Conservation (phyloP, 176 grass and related monocot genomes). For the Olyra latifolia region DNA sequence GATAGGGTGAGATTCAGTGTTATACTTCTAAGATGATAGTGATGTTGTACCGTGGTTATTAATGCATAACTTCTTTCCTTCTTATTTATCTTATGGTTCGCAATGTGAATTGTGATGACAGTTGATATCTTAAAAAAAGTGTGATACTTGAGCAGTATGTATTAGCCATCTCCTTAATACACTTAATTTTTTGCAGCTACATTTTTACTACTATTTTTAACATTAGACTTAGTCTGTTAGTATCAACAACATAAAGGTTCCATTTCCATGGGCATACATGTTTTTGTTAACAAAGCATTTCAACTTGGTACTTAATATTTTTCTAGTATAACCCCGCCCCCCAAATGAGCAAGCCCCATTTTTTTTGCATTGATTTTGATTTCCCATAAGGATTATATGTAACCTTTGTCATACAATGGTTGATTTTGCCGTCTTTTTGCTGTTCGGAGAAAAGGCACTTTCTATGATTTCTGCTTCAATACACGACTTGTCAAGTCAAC, state of each 20-base stretch:
- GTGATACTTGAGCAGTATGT: not conserved
- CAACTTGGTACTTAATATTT: not conserved
- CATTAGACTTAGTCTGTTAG: not conserved
- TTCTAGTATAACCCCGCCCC: no score
- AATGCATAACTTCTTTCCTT: not conserved
- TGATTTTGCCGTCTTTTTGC: not conserved
- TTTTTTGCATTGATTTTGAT: not conserved
- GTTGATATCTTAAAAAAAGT: not conserved
- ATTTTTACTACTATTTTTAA: not conserved
- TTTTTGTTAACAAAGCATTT: not conserved
- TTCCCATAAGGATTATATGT: not conserved
- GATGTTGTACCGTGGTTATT: not conserved
- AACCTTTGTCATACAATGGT: not conserved
- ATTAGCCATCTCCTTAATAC: not conserved
- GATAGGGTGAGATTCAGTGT: no score
- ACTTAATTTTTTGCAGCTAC: not conserved
- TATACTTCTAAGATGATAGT: not conserved
- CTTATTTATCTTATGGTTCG: not conserved
- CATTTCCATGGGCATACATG: not conserved
- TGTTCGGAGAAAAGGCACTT: conserved; percentile 39
- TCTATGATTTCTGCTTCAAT: conserved; percentile 85
- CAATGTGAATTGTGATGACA: not conserved
- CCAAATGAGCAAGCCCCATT: no score
- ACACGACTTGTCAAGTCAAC: conserved; percentile 69
- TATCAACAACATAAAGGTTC: not conserved